Conservation (phyloP, 805 yeast species). For the Lipomyces orientalis region DNA sequence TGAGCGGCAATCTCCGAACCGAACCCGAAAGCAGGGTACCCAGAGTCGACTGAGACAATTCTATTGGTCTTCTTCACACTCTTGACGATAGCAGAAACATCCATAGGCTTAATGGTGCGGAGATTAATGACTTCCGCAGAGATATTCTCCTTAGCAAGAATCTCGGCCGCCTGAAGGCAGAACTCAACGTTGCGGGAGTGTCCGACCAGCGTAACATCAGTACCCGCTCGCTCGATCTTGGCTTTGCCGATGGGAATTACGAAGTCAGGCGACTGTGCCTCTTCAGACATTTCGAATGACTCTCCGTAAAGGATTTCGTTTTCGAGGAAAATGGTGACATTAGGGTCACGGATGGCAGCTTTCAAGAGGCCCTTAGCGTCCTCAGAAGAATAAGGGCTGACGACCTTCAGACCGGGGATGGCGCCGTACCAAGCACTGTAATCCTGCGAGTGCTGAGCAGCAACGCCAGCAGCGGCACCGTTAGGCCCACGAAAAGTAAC, state of each 20-base stretch:
- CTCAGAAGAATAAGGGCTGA: slow-evolving; percentile 93
- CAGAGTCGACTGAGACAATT: slow-evolving; percentile 93
- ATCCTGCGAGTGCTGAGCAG: slow-evolving; percentile 99
- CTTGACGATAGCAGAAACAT: slow-evolving; percentile 79
- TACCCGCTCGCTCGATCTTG: slow-evolving; percentile 91
- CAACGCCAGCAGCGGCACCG: slow-evolving; percentile 99
- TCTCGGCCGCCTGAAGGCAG: slow-evolving; percentile 88
- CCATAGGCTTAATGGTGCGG: slow-evolving; percentile 97
- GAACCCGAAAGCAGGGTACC: slow-evolving; percentile 97
- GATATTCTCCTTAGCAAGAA: slow-evolving; percentile 79
- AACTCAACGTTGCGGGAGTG: slow-evolving; percentile 90
- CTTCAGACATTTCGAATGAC: slow-evolving; percentile 85
- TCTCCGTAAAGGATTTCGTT: slow-evolving; percentile 96
- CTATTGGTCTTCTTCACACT: slow-evolving; percentile 97
- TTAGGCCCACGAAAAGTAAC: slow-evolving; percentile 99
- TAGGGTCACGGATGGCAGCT: slow-evolving; percentile 98
- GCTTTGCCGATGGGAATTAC: slow-evolving; percentile 94
- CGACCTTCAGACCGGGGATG: slow-evolving; percentile 96
- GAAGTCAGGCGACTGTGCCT: slow-evolving; percentile 85
- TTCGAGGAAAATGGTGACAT: slow-evolving; percentile 94
- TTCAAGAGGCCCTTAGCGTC: slow-evolving; percentile 95
- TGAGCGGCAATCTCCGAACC: slow-evolving; percentile 98
- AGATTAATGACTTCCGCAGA: slow-evolving; percentile 92
- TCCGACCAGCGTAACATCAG: slow-evolving; percentile 85
- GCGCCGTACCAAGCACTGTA: slow-evolving; percentile 98